Percentiles rank a stretch among this genome's conserved stretches.
Evolutionary conservation across 352 stramenopile genomes (phyloP).

Genomic region (Pythium phragmitis): DNA sequence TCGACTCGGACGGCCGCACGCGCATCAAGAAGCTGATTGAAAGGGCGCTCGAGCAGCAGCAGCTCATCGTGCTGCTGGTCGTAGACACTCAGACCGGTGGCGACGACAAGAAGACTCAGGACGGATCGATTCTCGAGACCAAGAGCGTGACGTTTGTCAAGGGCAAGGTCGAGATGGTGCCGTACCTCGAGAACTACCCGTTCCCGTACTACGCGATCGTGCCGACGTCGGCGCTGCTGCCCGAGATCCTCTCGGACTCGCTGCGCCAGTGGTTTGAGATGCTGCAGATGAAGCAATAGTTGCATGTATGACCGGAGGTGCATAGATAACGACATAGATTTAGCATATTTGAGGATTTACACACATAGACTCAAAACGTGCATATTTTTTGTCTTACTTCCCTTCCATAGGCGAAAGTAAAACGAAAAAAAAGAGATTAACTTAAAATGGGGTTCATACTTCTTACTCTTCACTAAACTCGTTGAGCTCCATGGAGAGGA

Average conservation of each 20-base stretch:
- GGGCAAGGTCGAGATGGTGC: conserved; percentile 94
- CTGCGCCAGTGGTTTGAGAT: conserved; percentile 99
- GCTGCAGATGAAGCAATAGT: conserved; percentile 64
- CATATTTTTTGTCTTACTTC: not conserved
- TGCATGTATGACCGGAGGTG: not conserved
- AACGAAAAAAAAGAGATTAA: not conserved
- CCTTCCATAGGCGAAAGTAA: not conserved
- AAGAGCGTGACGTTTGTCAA: conserved; percentile 97
- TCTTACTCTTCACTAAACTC: conserved; percentile 90
- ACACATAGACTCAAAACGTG: not conserved
- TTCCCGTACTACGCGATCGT: conserved; percentile 99
- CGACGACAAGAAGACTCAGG: conserved; percentile 28
- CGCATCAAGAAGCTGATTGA: conserved; percentile 95
- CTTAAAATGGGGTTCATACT: not conserved
- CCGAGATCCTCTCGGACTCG: conserved; percentile 98
- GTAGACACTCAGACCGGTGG: conserved; percentile 81
- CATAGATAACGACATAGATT: conserved; percentile 16
- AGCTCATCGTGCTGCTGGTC: conserved; percentile 98
- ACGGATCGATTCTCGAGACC: conserved; percentile 97
- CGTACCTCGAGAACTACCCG: conserved; percentile 99
- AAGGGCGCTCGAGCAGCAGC: conserved; percentile 96
- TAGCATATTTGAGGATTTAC: not conserved
- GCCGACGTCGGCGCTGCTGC: conserved; percentile 93
- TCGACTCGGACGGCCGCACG: conserved; percentile 95
- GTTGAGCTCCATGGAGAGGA: conserved; percentile 95